A percentile compares a stretch with the other conserved stretches of the same genome.
These are phyloP conservation scores for Fusarium falciforme DNA, from an alignment of 2,329 filamentous ascomycete genomes.

Conservation along the genomic window DNA sequence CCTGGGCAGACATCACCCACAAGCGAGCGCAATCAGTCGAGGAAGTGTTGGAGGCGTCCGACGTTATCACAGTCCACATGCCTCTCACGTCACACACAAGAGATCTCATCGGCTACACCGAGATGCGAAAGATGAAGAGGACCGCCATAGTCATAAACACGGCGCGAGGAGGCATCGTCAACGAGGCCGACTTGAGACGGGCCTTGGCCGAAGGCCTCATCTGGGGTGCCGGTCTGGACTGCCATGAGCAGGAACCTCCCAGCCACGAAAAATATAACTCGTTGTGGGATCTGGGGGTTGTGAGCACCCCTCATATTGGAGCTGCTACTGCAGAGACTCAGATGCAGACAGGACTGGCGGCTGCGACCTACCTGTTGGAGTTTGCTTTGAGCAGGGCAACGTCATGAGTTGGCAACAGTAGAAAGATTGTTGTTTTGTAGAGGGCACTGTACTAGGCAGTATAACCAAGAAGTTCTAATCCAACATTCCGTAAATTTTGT, in stretches of 20 bases:
- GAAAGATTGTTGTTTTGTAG: neutral
- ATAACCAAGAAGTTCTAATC: neutral
- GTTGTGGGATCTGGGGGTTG: conserved; percentile 50
- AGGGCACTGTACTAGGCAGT: neutral
- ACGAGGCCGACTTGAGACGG: conserved; percentile 49
- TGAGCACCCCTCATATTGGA: conserved; percentile 60
- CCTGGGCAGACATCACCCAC: conserved; percentile 50
- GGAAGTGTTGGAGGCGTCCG: conserved; percentile 47
- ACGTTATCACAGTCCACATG: conserved; percentile 53
- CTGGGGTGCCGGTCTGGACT: conserved; percentile 55
- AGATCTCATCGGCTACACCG: conserved; percentile 45
- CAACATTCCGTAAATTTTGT: neutral
- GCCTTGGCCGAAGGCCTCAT: conserved; percentile 49
- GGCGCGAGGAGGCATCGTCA: conserved; percentile 54
- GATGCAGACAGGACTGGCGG: conserved; percentile 44
- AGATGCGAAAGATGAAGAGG: conserved; percentile 51
- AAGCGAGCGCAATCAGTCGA: conserved; percentile 44
- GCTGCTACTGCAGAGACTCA: conserved; percentile 54
- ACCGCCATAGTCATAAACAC: conserved; percentile 54
- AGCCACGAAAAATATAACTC: conserved; percentile 48
- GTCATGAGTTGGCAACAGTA: neutral
- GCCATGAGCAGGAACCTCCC: conserved; percentile 54
- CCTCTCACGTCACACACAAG: conserved; percentile 50
- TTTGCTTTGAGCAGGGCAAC: conserved; percentile 10
- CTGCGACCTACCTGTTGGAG: conserved; percentile 38